Conservation (phyloP, 2,329 filamentous ascomycete genomes). For the Aspergillus sp. region DNA sequence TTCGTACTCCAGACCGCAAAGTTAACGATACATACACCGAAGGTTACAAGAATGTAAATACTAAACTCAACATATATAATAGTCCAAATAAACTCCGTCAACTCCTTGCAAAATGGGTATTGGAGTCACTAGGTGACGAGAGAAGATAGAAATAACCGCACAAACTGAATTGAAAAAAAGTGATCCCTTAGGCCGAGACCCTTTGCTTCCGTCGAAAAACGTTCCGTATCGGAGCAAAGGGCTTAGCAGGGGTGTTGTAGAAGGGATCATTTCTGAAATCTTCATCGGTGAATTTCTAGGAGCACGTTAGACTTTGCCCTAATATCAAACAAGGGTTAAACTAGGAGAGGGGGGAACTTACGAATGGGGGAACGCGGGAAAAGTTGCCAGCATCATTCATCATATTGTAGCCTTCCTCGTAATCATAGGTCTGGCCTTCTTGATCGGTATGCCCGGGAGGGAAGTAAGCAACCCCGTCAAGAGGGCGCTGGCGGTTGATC, state of each 20-base stretch:
- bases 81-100: not conserved
- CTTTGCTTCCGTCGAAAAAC: constrained; percentile 27
- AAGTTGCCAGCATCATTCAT: constrained; percentile 71
- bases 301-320: constrained; percentile 12
- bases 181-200: constrained; percentile 8
- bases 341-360: constrained; percentile 53
- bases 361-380: constrained; percentile 70
- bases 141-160: not conserved
- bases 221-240: constrained; percentile 29
- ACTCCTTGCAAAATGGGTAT: not conserved
- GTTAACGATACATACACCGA: too few relatives aligned
- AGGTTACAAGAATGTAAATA: too few relatives aligned
- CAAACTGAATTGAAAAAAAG: not conserved
- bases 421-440: constrained; percentile 69
- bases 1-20: not conserved
- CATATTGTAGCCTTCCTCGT: constrained; percentile 83
- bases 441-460: constrained; percentile 70
- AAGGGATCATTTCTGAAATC: constrained; percentile 43
- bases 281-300: constrained; percentile 41
- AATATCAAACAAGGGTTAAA: not conserved
- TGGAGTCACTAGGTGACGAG: not conserved
- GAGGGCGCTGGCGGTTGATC: constrained; percentile 69
- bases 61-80: not conserved
- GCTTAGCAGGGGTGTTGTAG: constrained; percentile 33
- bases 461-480: constrained; percentile 77